Percentiles rank a stretch among this genome's conserved stretches.
phyloP scores from a whole-genome alignment of 2,329 filamentous ascomycete genomes.

The Didymella lethalis region DNA sequence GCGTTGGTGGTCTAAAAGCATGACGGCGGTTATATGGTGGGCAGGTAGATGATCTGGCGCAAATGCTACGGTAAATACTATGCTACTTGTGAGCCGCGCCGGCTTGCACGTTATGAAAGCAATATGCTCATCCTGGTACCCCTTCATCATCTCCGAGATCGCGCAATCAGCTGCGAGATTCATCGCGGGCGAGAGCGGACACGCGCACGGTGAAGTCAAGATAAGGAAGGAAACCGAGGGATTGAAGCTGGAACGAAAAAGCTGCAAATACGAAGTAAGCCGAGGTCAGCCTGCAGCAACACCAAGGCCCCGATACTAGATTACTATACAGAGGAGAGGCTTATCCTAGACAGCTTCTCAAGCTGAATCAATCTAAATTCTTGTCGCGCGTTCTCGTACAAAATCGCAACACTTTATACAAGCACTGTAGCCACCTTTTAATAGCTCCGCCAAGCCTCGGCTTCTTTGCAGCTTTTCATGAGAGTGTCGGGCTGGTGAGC shows the following conservation, averaged over 20 bases:
- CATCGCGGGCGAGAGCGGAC: constrained; percentile 2
- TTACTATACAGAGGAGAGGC: no score
- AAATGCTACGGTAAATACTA: background rate
- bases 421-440: no score
- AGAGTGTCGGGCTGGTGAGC: background rate
- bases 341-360: no score
- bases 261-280: no score
- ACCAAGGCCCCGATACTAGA: no score
- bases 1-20: constrained; percentile 23
- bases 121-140: background rate
- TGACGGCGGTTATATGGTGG: constrained; percentile 3
- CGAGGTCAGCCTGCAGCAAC: no score
- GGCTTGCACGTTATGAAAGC: background rate
- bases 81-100: constrained; percentile 1
- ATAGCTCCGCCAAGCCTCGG: no score
- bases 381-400: no score
- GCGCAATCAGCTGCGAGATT: background rate
- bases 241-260: background rate
- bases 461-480: no score
- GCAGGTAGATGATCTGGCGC: constrained; percentile 9
- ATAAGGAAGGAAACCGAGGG: background rate
- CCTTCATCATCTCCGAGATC: background rate
- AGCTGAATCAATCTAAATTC: no score
- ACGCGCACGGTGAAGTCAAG: constrained; percentile 1
- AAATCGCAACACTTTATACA: no score